A percentile compares a stretch with the other conserved stretches of the same genome.
These are phyloP conservation scores for Salix purpurea DNA, from an alignment of 345 rosid genomes.

Conservation along the genomic window DNA sequence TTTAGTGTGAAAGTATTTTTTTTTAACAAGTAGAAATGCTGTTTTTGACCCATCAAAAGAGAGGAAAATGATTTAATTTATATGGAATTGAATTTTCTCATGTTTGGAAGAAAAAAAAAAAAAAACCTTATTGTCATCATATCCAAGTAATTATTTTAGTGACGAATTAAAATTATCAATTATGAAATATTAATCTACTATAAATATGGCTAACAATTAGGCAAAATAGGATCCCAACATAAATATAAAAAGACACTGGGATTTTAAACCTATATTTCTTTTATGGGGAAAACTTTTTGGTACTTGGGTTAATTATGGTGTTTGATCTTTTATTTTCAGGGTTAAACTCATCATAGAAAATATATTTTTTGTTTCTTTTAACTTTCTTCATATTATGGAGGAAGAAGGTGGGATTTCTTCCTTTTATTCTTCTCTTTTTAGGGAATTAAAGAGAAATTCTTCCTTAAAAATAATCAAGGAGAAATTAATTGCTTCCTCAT, in stretches of 20 bases:
- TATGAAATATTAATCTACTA: not conserved
- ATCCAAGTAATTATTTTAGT: not conserved
- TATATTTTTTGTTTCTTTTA: not conserved
- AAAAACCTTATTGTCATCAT: not conserved
- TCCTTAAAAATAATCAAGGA: not conserved
- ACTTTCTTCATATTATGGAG: not conserved
- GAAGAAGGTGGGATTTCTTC: not conserved
- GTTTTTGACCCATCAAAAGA: not conserved
- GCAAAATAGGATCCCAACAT: not conserved
- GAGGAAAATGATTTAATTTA: not conserved
- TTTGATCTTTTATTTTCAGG: not conserved
- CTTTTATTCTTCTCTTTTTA: not conserved
- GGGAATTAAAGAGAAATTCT: not conserved
- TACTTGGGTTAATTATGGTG: not conserved
- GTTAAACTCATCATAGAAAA: not conserved
- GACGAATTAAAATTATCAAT: not conserved
- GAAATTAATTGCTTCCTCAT: not conserved
- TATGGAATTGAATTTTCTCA: not conserved
- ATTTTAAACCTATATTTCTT: not conserved
- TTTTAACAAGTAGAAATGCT: not conserved
- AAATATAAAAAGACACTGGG: not conserved
- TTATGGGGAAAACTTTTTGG: not conserved
- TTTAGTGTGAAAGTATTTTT: not conserved
- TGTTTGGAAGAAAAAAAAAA: too few relatives aligned
- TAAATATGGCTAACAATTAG: not conserved